phyloP scores from a whole-genome alignment of 2,329 filamentous ascomycete species.

The Fusarium sororula region DNA sequence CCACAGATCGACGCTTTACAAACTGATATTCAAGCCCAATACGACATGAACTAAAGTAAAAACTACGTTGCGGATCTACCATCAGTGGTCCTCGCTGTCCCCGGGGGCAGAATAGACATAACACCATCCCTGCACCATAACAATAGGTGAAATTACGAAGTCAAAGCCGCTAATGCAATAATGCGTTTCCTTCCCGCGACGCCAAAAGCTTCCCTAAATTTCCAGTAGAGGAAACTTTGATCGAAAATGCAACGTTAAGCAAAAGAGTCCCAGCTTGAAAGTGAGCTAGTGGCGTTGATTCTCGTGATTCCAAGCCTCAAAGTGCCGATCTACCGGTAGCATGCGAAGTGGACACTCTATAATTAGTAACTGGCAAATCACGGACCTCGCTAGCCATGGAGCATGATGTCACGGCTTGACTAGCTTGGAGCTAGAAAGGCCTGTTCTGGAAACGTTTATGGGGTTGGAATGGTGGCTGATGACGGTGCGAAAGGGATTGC shows the following conservation, averaged over 20 bases:
- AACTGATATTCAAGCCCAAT: neutral
- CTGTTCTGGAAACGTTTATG: neutral
- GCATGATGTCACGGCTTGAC: neutral
- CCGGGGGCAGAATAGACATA: neutral
- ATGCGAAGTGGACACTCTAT: slow-evolving; percentile 2
- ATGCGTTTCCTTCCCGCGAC: neutral
- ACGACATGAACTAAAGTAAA: slow-evolving; percentile 8
- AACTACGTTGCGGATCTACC: neutral
- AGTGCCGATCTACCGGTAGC: neutral
- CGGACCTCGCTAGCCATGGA: neutral
- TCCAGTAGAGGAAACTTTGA: neutral
- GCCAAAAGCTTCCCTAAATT: too few species aligned
- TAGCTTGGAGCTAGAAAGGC: neutral
- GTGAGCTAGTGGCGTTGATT: neutral
- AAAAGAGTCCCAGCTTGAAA: neutral
- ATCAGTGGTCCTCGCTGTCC: neutral
- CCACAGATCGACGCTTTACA: slow-evolving; percentile 19
- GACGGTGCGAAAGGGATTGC: neutral
- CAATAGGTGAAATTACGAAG: neutral
- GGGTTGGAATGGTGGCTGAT: neutral
- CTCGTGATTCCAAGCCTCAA: slow-evolving; percentile 6
- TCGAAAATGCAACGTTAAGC: slow-evolving; percentile 12
- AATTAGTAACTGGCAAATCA: slow-evolving; percentile 12
- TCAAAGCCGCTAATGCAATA: neutral
- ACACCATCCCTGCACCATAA: neutral